Conservation (phyloP, 106 monocot species). For the Amphibolis antarctica region DNA sequence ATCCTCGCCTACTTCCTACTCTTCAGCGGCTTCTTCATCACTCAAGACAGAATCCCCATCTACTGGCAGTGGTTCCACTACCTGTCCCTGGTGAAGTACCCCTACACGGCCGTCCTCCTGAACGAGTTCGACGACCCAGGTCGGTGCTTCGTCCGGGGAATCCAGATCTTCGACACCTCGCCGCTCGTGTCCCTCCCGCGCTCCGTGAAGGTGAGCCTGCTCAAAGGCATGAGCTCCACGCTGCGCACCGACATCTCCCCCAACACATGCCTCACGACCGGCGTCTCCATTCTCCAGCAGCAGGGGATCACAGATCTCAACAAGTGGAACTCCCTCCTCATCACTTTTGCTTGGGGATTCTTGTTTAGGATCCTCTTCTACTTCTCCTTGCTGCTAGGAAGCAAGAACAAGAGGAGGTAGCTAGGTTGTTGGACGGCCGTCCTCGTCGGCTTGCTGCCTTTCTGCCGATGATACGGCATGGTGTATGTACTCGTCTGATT, state of each 20-base stretch:
- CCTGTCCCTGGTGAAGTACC: conserved; percentile 32
- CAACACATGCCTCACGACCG: background rate
- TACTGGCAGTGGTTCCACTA: conserved; percentile 95
- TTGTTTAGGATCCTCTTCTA: background rate
- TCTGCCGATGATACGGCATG: no score
- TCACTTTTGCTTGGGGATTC: background rate
- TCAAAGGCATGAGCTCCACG: background rate
- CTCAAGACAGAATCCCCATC: conserved; percentile 42
- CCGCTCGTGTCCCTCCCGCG: background rate
- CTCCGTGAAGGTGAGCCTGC: background rate
- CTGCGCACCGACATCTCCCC: background rate
- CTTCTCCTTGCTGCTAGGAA: background rate
- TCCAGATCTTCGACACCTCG: background rate
- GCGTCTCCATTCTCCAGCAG: background rate
- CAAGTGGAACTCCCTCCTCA: background rate
- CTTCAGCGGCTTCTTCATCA: conserved; percentile 89
- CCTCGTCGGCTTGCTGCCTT: no score
- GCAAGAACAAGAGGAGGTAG: conserved; percentile 3
- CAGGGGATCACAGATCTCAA: background rate
- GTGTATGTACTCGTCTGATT: no score
- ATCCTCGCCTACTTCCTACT: conserved; percentile 30
- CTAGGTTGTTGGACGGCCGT: no score
- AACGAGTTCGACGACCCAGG: background rate
- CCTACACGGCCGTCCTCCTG: background rate
- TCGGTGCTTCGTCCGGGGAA: background rate